Base-by-base conservation (phyloP, 2,329 filamentous ascomycete species). In the Alternaria conjuncta region DNA sequence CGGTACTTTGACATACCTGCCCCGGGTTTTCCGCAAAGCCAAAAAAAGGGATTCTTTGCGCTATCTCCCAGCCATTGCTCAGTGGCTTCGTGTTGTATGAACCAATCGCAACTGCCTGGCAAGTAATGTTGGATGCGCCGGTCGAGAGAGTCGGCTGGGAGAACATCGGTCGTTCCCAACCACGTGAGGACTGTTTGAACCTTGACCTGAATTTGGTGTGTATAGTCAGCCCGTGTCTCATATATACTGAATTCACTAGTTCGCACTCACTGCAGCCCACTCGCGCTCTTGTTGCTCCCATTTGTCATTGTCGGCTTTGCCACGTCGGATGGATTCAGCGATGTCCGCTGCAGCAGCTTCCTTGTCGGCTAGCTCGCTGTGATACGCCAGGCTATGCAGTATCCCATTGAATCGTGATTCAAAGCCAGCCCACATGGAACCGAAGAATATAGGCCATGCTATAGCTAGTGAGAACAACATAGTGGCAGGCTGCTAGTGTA, bases 261-360 rank as follows among this genome's bases (percentile, higher is more conserved):
- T 3, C 1, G 10, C 5, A 36, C 32, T 36, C 1, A 36, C 32
- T 9, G 32, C 15, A n/a, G 13, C 5, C 32, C 32, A n/a, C 15
- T 41, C 32, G 8, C 32, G 15, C 8, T 41, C 32, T 41, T 41
- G 32, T n/a, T 41, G 32, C 32, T 41, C 15, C 32, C 32, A 41
- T 3, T 3, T 41, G 0, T 41, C 32, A 4, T n/a, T 2, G 0
- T 41, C 32, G 7, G 32, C 32, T 41, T n/a, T n/a, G 32, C 32
- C 6, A 41, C 15, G 32, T 41, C 32, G 32, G 0, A 41, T 4
- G 6, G 69, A 63, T 46, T 69, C 66, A 41, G 56, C 56, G 53
- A 73, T 71, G 28, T 71, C 65, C 5, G 67, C 61, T 23, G 71
- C 66, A 6, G 57, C 53, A 3, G 73, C 74, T 55, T 77, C 71